Base-by-base conservation (phyloP, 2,329 filamentous ascomycete genomes). In the Curvularia eragrostidis region DNA sequence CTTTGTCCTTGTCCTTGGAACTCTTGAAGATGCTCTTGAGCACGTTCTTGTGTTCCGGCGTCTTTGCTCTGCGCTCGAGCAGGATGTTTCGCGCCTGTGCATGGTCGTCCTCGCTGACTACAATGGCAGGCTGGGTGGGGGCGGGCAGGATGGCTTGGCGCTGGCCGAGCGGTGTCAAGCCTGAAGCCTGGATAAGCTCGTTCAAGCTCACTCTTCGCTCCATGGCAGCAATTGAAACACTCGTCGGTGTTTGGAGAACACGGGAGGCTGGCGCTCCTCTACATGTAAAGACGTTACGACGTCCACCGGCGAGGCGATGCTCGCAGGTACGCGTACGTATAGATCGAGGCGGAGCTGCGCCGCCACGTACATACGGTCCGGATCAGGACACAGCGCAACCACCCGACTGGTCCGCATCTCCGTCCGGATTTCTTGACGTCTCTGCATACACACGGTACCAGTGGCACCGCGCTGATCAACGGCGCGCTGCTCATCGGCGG, bases 11-110 rank as follows among this genome's bases (percentile, higher is more conserved):
- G 38, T 73, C 70, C 56, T 74, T 75, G 4, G 74, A 73, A 30
- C 68, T 72, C 44, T 65, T 71, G 61, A 76, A 76, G 7, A 76
- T 71, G 41, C 65, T 68, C 59, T 75, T 76, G 52, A 76, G 54
- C 38, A 73, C 65, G 47, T 69, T 69, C 44, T 67, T 67, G 57
- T 66, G 72, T 36, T 73, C 70, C 41, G 71, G 69, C 19, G 67
- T 66, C 23, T 66, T 72, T 21, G 63, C 64, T 36, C 73, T 66
- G 48, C 72, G 70, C 5, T 72, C 67, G 24, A 74, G 63, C 9
- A 76, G 58, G 6, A 76, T 61, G n/a, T 63, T 64, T 44, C 68
- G 67, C 21, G 73, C 74, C 55, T 69, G 64, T 15, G 46, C 52
- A 51, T 69, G 68, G 60, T 76, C 73, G 28, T 73, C 72, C 19